Base-by-base conservation (phyloP, 1,284 basidiomycete genomes). In the Boletellus dicymbophilus region DNA sequence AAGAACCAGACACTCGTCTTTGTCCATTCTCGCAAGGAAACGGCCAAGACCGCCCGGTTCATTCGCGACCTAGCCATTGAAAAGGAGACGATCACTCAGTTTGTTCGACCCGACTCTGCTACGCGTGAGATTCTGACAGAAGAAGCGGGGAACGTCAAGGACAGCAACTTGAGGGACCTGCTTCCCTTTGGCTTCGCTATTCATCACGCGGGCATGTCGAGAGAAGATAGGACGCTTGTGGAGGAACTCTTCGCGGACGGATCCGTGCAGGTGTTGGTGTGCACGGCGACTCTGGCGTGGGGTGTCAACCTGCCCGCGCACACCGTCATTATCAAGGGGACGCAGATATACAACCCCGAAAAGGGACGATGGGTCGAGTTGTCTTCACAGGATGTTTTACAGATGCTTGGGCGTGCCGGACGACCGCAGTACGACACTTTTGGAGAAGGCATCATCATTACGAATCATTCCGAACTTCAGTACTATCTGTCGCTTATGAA, bases 231-330 rank as follows among this genome's bases (percentile, higher is more conserved):
- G 66, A 86, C 84, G 13, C 81, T 94, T 6, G 95, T 98, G 23
- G 97, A 99, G 67, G 96, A 97, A 55, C 79, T 99, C 13, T 99
- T 99, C 69, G 86, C 87, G 18, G 92, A 96, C 50, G 93, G 94
- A 1, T 88, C 93, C 34, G 79, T 99, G 23, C 95, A 98, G 66
- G 96, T 99, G 0, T 79, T 99, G 25, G 93, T 98, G 41, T 98
- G 93, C 66, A 99, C 97, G 0, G 97, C 96, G 6, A 99, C 97
- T 1, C 85, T 99, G 15, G 96, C 97, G 0, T 99, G 97, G 97
- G 97, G 97, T 79, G 96, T 99, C 72, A 99, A 99, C 68, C 74
- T 99, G 1, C 97, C 97, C 1, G 96, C 96, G 0, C 97, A 99
- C 62, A 93, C 94, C 4, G 96, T 98, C 70, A 95, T 99, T 74